Evolutionary conservation across 805 yeast genomes (phyloP), one percentile per base, ranked within the genome.

Genomic region (Zygoascus tannicola): DNA sequence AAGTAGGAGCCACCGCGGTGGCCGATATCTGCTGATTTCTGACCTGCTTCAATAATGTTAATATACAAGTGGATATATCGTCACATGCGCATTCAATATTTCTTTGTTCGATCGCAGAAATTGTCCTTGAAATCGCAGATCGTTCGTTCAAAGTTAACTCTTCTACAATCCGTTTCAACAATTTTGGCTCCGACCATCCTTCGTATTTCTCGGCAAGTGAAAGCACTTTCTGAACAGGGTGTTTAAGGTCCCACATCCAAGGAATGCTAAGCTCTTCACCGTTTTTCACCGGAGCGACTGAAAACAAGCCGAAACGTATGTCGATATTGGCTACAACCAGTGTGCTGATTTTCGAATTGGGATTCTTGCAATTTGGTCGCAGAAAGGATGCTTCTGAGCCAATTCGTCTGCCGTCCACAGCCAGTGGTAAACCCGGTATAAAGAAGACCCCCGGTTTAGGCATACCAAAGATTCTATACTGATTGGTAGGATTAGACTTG

Each of bases 211-310:
- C 15, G 22, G 50, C 47, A n/a, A 72, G 66, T 21, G 65, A 60
- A 21, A 73, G 67, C 44, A 82, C 63, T 50, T 71, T 70, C 43
- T 67, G 64, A 32, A 86, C 82, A 2, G 97, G 95, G 58, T 87
- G 95, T 15, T 66, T 50, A 2, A 63, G 57, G 56, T 87, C 95
- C 95, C 96, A 90, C 47, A 81, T 85, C 97, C 97, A 90, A 1
- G 79, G 75, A 7, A 86, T 61, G 0, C 88, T 73, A 18, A 90
- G 62, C 56, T 88, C 97, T 33, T 78, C 75, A n/a, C 78, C 86
- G 7, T 70, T 61, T 41, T 69, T 67, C 22, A 88, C 74, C 2
- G 75, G 74, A 39, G 67, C 71, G 1, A 70, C 60, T 0, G 95
- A 75, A 22, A 67, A 67, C 7, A 85, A 68, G 5, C 76, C 67